Evolutionary conservation across 352 stramenopile species (phyloP).

Genomic region (Discostella stelligera): DNA sequence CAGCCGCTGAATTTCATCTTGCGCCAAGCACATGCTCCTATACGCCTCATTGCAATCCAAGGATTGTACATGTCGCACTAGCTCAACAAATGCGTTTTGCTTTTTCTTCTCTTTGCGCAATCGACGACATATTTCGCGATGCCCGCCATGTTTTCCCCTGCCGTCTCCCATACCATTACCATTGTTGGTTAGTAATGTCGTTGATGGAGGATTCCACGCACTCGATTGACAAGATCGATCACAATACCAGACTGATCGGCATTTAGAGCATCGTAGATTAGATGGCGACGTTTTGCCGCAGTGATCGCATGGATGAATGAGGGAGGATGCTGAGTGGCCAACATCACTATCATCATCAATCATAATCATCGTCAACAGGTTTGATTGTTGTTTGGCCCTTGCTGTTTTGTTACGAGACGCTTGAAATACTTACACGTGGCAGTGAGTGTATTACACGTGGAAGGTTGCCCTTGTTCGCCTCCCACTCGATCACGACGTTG

Average conservation of each 20-base stretch:
- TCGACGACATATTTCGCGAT: slow-evolving; percentile 23
- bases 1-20: slow-evolving; percentile 46
- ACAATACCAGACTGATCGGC: slow-evolving; percentile 37
- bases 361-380: not conserved
- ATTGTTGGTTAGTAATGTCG: not conserved
- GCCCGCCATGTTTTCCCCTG: not conserved
- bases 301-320: slow-evolving; percentile 5
- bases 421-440: no score
- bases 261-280: slow-evolving; percentile 43
- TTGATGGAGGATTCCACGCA: slow-evolving; percentile 16
- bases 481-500: no score
- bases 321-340: not conserved
- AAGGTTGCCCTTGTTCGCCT: no score
- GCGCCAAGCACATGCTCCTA: slow-evolving; percentile 38
- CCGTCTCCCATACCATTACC: no score
- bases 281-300: slow-evolving; percentile 30
- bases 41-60: slow-evolving; percentile 44
- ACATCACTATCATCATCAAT: not conserved
- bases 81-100: slow-evolving; percentile 14
- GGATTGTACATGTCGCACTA: slow-evolving; percentile 19
- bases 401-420: no score
- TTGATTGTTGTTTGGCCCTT: no score
- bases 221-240: slow-evolving; percentile 22
- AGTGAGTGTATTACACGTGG: no score
- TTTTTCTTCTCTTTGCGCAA: slow-evolving; percentile 5